Base-by-base conservation (phyloP, 2,329 filamentous ascomycete species). In the Aspergillaceae sp. region DNA sequence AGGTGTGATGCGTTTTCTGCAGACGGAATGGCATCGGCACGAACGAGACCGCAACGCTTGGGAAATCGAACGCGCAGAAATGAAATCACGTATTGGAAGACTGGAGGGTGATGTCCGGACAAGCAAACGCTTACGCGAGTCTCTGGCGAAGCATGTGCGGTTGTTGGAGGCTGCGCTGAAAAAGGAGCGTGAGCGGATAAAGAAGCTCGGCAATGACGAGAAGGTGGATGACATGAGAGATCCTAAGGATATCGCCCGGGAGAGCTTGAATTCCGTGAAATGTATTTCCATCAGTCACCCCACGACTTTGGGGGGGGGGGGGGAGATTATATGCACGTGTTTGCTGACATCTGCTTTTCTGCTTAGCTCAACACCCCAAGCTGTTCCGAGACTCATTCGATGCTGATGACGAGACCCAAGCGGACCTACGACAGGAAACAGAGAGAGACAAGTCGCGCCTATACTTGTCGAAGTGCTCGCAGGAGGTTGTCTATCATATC, bases 1-100 rank as follows among this genome's bases (percentile, higher is more conserved):
- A 92, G 87, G 92, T 63, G 92, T 98, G 34, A 98, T 98, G 92
- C 90, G 92, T 69, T 98, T 98, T 67, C 81, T 98, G 35, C 92
- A 98, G 72, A 92, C 92, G 41, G 91, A 98, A 79, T 98, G 92
- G 92, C 92, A 98, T 70, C 85, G 88, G 56, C 91, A 98, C 68
- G 92, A 98, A 71, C 86, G 92, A 70, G 92, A 96, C 64, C 83
- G 92, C 59, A 98, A 98, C 71, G 84, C 89, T 34, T 98, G 92
- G 92, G 92, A 98, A 69, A 98, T 98, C 65, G 92, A 98, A 70
- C 84, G 89, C 63, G 92, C 94, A 60, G 92, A 98, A 73, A 97
- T 98, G 92, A 95, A 94, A 74, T 89, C 87, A 56, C 84, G 94
- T 62, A 96, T 98, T 71, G 91, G 91, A 43, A 86, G 87, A 60